Evolutionary conservation across 2,329 filamentous ascomycete species (phyloP), one percentile per base, ranked within the genome.

Genomic region (Teratosphaeria pseudoeucalypti): DNA sequence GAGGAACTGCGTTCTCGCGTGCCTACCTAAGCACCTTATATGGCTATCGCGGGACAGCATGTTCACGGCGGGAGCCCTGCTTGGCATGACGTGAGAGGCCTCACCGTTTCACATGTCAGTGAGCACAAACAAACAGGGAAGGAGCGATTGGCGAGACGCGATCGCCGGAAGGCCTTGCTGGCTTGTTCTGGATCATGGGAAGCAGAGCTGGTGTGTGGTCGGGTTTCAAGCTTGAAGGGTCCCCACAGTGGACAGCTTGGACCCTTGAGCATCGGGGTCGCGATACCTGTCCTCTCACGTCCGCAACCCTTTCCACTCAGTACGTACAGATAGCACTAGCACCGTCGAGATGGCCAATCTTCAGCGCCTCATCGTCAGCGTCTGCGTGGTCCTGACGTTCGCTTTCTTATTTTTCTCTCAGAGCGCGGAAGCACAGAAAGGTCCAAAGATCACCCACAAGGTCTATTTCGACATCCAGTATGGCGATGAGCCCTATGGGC

Each of bases 401-500:
- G 81, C 82, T 67, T 80, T 92, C 73, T 78, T 91, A 67, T 84
- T 90, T 78, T 85, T 95, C 73, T 82, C 87, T 67, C 86, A 90
- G 76, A 82, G 84, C 37, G 85, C 83, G 61, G 85, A 88, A 68
- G 88, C 89, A 58, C 80, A 80, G 66, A 90, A 92, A 80, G 92
- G 94, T 54, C 92, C 72, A 90, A 63, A 70, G 66, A 71, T 72
- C 62, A 71, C 70, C 14, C 63, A 68, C 63, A 71, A 80, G 82
- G 83, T 94, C 77, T 94, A 85, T 82, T 92, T 95, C 75, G 89
- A 94, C 76, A 86, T 95, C 66, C 77, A 81, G 70, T 85, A 90
- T 71, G 90, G 87, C 70, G 89, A 89, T 64, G 80, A 90, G 76
- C 74, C 81, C 55, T 72, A 92, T 52, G 90, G 90, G 62, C 85